Evolutionary conservation across 78 protist genomes (phyloP).

Genomic region (Dictyostelium firmibasis): DNA sequence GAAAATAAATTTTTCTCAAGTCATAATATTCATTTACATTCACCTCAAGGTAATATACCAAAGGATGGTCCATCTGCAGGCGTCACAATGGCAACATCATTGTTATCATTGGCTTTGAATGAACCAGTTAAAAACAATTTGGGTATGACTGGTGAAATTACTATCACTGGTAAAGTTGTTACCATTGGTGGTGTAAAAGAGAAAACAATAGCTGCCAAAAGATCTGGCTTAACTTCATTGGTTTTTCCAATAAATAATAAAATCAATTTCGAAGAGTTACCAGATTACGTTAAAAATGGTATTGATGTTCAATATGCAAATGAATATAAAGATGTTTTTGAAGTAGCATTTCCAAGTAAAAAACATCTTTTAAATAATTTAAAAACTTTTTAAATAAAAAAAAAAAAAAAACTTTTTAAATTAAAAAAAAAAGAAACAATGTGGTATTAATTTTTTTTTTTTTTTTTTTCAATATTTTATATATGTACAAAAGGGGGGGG

Average conservation of each 20-base stretch:
- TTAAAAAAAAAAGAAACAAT: not conserved
- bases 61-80: constrained; percentile 98
- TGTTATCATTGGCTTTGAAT: constrained; percentile 90
- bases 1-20: constrained; percentile 43
- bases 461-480: no score
- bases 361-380: constrained; percentile 12
- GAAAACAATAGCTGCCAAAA: constrained; percentile 93
- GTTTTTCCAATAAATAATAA: constrained; percentile 46
- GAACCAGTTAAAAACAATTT: constrained; percentile 75
- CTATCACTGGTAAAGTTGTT: constrained; percentile 85
- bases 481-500: no score
- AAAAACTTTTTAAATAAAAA: not conserved
- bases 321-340: constrained; percentile 85
- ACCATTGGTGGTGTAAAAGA: constrained; percentile 97
- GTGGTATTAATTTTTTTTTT: no score
- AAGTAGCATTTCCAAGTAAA: constrained; percentile 64
- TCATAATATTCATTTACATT: constrained; percentile 89
- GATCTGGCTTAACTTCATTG: constrained; percentile 59
- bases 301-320: constrained; percentile 78
- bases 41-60: constrained; percentile 93
- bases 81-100: constrained; percentile 87
- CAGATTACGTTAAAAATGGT: constrained; percentile 76
- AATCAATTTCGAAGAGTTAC: constrained; percentile 88
- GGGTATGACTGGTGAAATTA: constrained; percentile 97
- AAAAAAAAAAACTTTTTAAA: not conserved